Evolutionary conservation across 495 filamentous ascomycete genomes (phyloP).

Genomic region (Staphylotrichum tortipilum): DNA sequence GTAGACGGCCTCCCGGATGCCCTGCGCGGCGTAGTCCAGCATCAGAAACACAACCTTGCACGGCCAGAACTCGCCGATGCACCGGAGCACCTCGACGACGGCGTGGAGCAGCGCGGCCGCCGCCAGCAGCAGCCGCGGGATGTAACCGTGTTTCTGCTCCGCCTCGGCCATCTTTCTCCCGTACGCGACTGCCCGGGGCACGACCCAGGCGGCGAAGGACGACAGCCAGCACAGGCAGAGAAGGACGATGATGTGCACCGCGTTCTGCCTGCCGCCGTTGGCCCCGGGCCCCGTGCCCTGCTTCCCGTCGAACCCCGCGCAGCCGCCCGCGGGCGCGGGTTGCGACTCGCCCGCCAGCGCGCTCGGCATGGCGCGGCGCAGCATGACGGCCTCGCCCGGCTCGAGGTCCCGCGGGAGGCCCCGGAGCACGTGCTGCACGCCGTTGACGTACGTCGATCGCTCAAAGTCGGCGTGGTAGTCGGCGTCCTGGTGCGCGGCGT

Average conservation of each 20-base stretch:
- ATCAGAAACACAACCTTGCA: not conserved
- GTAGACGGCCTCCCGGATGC: conserved; percentile 13
- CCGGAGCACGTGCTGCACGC: conserved; percentile 55
- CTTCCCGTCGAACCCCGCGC: not conserved
- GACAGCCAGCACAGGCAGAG: conserved; percentile 5
- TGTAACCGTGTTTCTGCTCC: not conserved
- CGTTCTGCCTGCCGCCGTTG: not conserved
- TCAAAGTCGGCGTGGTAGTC: conserved; percentile 34
- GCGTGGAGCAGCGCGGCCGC: not conserved
- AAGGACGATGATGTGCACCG: conserved; percentile 8
- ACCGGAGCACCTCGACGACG: not conserved
- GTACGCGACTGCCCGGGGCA: not conserved
- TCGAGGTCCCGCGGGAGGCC: conserved; percentile 55
- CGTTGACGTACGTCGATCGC: conserved; percentile 59
- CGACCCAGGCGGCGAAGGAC: conserved; percentile 1
- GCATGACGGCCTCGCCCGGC: conserved; percentile 33
- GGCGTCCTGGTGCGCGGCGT: not conserved
- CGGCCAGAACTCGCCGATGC: not conserved
- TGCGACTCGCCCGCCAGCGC: not conserved
- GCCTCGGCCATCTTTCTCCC: not conserved
- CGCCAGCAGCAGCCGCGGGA: not conserved
- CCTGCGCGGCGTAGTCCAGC: conserved; percentile 6
- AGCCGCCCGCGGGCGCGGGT: not conserved
- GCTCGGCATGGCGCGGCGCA: conserved; percentile 41
- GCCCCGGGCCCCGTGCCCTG: not conserved